These are phyloP conservation scores for Cercospora sesami DNA, from an alignment of 2,329 filamentous ascomycete species.

Conservation along the genomic window DNA sequence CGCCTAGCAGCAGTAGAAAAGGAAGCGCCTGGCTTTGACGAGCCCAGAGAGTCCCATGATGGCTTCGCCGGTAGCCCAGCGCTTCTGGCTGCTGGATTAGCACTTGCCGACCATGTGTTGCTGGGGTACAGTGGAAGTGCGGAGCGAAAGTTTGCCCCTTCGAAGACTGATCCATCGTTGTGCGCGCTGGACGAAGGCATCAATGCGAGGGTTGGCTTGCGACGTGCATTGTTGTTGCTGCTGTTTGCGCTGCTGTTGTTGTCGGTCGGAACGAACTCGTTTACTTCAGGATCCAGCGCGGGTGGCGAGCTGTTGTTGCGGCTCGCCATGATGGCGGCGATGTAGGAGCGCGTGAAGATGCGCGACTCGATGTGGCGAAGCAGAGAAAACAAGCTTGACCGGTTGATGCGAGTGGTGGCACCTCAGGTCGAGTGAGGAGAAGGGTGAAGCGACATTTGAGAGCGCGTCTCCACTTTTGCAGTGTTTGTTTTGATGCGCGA, in stretches of 20 bases:
- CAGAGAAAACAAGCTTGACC: background rate
- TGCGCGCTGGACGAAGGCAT: background rate
- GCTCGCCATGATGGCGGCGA: slow-evolving; percentile 7
- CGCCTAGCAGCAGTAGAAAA: background rate
- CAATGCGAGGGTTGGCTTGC: slow-evolving; percentile 1
- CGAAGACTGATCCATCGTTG: background rate
- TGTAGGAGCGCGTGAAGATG: background rate
- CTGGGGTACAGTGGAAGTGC: slow-evolving; percentile 18
- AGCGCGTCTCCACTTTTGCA: slow-evolving; percentile 1
- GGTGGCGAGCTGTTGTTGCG: background rate
- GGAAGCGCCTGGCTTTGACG: background rate
- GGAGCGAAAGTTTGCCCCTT: background rate
- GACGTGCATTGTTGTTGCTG: background rate
- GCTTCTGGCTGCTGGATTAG: slow-evolving; percentile 12
- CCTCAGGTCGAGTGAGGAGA: background rate
- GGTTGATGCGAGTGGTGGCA: background rate
- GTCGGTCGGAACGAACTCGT: slow-evolving; percentile 12
- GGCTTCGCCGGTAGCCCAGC: slow-evolving; percentile 21
- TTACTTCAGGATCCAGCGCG: slow-evolving; percentile 13
- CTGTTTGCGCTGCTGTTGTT: background rate
- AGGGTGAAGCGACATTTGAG: background rate
- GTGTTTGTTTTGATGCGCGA: slow-evolving; percentile 6
- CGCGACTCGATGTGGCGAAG: background rate
- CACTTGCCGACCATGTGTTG: slow-evolving; percentile 20
- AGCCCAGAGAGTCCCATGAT: slow-evolving; percentile 18